Percentiles rank a stretch among this genome's conserved stretches.
Evolutionary conservation across 257 asterid species (phyloP).

Genomic region (Coffea eugenioides): DNA sequence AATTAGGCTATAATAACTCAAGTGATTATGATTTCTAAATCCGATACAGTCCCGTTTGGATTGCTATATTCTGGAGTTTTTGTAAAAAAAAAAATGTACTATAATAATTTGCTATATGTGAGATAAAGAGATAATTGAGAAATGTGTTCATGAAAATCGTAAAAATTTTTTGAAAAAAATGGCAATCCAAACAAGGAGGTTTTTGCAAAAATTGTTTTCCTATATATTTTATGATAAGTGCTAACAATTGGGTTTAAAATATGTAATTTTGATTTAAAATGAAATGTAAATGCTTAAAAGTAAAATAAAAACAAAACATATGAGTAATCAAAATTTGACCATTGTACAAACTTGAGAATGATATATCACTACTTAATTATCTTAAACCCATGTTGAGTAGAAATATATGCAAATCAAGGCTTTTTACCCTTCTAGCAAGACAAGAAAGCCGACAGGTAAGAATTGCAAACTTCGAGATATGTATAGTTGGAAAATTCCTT

Average conservation of each 20-base stretch:
- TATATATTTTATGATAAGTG: not conserved
- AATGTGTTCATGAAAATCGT: no score
- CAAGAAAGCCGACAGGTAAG: not conserved
- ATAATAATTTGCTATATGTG: no score
- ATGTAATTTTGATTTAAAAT: not conserved
- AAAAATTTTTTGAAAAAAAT: no score
- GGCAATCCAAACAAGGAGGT: no score
- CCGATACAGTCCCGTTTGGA: no score
- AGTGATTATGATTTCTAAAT: no score
- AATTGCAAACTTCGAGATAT: not conserved
- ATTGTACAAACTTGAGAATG: not conserved
- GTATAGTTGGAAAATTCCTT: not conserved
- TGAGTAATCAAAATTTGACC: not conserved
- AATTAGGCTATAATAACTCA: no score
- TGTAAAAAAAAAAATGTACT: no score
- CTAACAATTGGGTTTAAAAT: not conserved
- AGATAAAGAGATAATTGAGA: no score
- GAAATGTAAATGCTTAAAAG: not conserved
- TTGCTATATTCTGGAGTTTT: no score
- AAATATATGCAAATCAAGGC: not conserved
- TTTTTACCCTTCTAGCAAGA: not conserved
- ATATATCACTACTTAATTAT: not conserved
- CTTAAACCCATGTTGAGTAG: not conserved
- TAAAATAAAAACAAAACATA: not conserved
- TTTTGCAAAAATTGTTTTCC: not conserved